Evolutionary conservation across 1,284 basidiomycete species (phyloP).

Genomic region (Leccinum brunneo-olivaceum): DNA sequence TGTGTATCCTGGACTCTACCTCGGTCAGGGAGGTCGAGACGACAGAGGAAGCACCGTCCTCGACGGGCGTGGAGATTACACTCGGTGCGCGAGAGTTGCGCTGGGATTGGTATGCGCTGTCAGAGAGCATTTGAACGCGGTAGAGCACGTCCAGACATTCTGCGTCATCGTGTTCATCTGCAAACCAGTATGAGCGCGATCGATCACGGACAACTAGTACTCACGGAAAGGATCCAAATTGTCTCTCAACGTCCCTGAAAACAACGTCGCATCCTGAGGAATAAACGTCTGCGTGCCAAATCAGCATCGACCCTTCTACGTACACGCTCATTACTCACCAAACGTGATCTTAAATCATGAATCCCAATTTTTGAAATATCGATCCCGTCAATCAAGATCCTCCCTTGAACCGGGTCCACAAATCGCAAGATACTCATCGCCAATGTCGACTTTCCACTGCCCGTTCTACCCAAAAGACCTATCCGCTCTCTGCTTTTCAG

Average conservation of each 20-base stretch:
- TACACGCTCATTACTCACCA: conserved; percentile 40
- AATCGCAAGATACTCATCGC: conserved; percentile 86
- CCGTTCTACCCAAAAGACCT: conserved; percentile 72
- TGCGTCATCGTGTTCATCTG: conserved; percentile 73
- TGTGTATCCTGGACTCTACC: conserved; percentile 32
- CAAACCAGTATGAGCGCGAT: too few relatives aligned
- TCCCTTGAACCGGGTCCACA: conserved; percentile 75
- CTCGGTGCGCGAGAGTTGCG: conserved; percentile 28
- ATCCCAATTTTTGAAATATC: conserved; percentile 86
- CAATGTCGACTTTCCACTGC: conserved; percentile 74
- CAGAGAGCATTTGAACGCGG: conserved; percentile 48
- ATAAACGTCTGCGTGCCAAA: conserved; percentile 59
- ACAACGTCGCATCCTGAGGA: conserved; percentile 78
- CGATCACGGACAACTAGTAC: conserved; percentile 1
- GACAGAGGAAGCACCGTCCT: conserved; percentile 2
- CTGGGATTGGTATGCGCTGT: conserved; percentile 40
- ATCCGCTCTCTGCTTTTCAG: conserved; percentile 61
- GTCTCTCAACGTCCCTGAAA: conserved; percentile 80
- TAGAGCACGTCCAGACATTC: conserved; percentile 57
- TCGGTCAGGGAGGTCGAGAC: conserved; percentile 25
- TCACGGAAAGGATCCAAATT: conserved; percentile 82
- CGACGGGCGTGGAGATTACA: conserved; percentile 15
- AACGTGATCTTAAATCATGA: conserved; percentile 71
- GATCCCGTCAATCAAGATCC: conserved; percentile 81
- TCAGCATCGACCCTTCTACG: conserved; percentile 3